Percentiles rank a stretch among this genome's conserved stretches.
Conservation (phyloP, 805 yeast genomes). For the Saccharomyces jurei region DNA sequence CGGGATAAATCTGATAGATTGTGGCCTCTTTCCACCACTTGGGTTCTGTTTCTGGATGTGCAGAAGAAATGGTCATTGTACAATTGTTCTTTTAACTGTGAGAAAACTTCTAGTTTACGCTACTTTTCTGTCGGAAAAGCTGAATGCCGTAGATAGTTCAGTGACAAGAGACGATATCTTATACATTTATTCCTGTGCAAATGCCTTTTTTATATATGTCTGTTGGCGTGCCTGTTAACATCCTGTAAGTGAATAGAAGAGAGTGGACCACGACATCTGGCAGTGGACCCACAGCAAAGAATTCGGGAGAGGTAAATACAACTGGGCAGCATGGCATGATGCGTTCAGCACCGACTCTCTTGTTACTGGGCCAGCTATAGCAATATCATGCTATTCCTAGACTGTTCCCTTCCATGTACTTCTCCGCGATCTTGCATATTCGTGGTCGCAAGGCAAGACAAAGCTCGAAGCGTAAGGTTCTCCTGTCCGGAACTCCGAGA, state of each 20-base stretch:
- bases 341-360: not conserved
- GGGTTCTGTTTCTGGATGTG: slow-evolving; percentile 10
- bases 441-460: not conserved
- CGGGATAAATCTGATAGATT: slow-evolving; percentile 54
- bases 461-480: not conserved
- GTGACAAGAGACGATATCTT: no score
- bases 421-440: not conserved
- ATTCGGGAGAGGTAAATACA: not conserved
- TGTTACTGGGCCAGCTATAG: not conserved
- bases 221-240: no score
- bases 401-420: not conserved
- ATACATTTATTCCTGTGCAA: no score
- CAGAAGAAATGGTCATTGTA: not conserved
- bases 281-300: not conserved
- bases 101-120: not conserved
- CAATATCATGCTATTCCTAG: not conserved
- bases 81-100: not conserved
- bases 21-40: slow-evolving; percentile 50
- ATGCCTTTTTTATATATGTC: no score
- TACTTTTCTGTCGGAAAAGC: no score
- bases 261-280: no score
- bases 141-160: not conserved
- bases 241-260: no score
- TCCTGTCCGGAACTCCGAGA: not conserved
- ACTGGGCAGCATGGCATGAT: not conserved